A percentile compares a stretch with the other conserved stretches of the same genome.
phyloP scores from a whole-genome alignment of 139 green algal species.

The Tetradesmus obliquus region DNA sequence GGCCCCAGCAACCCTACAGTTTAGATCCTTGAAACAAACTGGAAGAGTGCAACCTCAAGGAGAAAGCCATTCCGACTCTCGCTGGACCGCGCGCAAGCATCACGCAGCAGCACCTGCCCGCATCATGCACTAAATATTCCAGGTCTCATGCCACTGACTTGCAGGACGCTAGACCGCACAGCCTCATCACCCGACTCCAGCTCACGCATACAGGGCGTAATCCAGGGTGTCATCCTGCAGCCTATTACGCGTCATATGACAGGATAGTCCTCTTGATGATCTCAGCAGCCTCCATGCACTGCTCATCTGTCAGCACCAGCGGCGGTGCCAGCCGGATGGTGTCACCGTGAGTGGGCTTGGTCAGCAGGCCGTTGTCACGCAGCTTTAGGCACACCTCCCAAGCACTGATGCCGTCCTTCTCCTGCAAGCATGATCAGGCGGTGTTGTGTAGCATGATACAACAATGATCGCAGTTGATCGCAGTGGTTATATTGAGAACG shows the following conservation, averaged over 20 bases:
- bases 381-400: constrained; percentile 93
- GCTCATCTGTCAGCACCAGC: constrained; percentile 82
- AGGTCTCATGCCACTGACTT: too few relatives aligned
- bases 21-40: too few relatives aligned
- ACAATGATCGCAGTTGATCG: too few relatives aligned
- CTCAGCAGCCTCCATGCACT: constrained; percentile 78
- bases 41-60: too few relatives aligned
- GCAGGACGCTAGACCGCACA: too few relatives aligned
- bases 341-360: constrained; percentile 97
- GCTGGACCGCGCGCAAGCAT: too few relatives aligned
- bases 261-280: constrained; percentile 78
- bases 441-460: too few relatives aligned
- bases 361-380: constrained; percentile 86
- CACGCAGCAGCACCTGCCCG: too few relatives aligned
- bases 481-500: constrained; percentile 75
- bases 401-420: constrained; percentile 72
- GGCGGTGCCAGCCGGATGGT: constrained; percentile 90
- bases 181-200: constrained; percentile 43
- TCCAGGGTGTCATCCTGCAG: background rate
- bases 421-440: constrained; percentile 27
- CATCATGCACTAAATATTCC: too few relatives aligned
- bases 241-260: constrained; percentile 61
- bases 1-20: too few relatives aligned
- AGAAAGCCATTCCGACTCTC: too few relatives aligned
- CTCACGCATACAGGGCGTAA: background rate